Base-by-base conservation (phyloP, 78 protist genomes). In the Dictyostelium discoideum region DNA sequence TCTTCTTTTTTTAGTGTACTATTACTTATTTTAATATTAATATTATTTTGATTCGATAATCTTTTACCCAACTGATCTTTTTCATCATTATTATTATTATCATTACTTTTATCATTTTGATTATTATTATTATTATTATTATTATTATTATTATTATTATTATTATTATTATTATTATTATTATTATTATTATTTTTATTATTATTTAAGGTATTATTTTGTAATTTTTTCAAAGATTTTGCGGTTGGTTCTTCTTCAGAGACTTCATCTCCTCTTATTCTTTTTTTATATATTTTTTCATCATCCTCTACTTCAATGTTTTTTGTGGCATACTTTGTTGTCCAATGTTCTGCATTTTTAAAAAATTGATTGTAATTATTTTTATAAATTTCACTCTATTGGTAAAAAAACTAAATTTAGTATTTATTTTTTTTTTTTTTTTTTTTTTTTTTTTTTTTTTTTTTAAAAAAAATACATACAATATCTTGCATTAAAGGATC, bases 401-500 rank as follows among this genome's bases (percentile, higher is more conserved):
- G 0, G 5, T 4, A 46, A 10, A 50, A 50, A 13, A 10, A 57
- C 7, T 57, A 57, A 18, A 13, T 11, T 11, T 6, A 13, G 2
- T 50, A 13, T 50, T 0, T 0, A 7, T 50, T 11, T 8, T 50
- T 50, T 11, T 50, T 50, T 50, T 69, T 22, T 5, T 67, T 0
- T 0, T 50, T 50, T 11, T 8, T 50, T 50, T 11, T 50, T 50
- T 50, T 69, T 22, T 5, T 67, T 79, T 24, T 11, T 13, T 14
- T 1, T 6, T 40, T 26, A 60, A 67, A 1, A 24, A 26, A 16
- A 48, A 44, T 48, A 85, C 86, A 26, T 80, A 93, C 96, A 44
- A 95, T 95, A 6, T 95, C 97, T 11, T 50, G 32, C 93, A 95
- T 88, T 44, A 67, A 85, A 42, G 92, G 86, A 48, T 97, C 98